phyloP scores from a whole-genome alignment of 495 filamentous ascomycete species.

The Niebla homalea region DNA sequence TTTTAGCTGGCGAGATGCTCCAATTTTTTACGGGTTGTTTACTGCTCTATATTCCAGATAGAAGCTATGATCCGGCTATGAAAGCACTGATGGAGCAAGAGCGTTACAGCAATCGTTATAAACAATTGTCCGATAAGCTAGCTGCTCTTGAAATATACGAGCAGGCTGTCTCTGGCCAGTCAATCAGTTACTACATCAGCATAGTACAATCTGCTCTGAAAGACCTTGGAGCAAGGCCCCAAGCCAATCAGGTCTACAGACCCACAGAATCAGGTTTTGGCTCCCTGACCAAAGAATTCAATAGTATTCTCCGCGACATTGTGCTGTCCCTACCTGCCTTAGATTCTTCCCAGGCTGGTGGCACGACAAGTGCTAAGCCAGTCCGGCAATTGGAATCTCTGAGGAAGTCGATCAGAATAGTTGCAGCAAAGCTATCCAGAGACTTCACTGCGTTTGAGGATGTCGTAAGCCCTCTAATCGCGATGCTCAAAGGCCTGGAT shows the following conservation, averaged over 20 bases:
- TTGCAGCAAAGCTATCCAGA: constrained; percentile 49
- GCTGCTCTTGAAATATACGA: constrained; percentile 53
- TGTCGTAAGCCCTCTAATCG: constrained; percentile 61
- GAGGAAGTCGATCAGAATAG: constrained; percentile 55
- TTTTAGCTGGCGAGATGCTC: constrained; percentile 22
- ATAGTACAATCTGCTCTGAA: constrained; percentile 45
- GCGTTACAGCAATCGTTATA: constrained; percentile 43
- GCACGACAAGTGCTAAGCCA: constrained; percentile 11
- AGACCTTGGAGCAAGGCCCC: constrained; percentile 47
- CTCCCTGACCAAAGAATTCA: constrained; percentile 70
- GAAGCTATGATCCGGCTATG: constrained; percentile 74
- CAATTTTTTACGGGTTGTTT: constrained; percentile 52
- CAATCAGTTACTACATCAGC: constrained; percentile 45
- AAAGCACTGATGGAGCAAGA: constrained; percentile 57
- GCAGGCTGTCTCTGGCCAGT: constrained; percentile 50
- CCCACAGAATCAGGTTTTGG: constrained; percentile 52
- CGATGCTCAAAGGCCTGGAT: constrained; percentile 69
- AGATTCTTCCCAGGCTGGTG: background rate
- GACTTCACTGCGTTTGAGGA: constrained; percentile 72
- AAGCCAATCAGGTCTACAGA: constrained; percentile 55
- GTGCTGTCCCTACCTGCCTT: constrained; percentile 38
- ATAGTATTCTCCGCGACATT: constrained; percentile 55
- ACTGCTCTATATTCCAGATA: constrained; percentile 72
- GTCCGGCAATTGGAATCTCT: constrained; percentile 42
- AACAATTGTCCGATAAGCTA: constrained; percentile 41